phyloP scores from a whole-genome alignment of 140 eudicot genomes.

The Flaveria floridana region DNA sequence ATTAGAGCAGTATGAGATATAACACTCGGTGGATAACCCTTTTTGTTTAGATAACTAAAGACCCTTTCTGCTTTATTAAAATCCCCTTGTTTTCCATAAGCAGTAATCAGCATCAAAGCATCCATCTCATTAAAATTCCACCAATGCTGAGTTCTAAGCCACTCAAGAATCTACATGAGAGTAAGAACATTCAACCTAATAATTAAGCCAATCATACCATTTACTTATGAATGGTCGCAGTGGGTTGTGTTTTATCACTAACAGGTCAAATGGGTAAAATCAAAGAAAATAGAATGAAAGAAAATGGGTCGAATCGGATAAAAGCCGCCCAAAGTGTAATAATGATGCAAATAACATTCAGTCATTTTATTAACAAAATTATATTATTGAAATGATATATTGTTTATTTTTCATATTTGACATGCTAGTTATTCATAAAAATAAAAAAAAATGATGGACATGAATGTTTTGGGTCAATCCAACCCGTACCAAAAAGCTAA shows the following conservation, averaged over 20 bases:
- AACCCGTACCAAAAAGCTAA: not conserved
- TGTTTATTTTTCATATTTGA: not conserved
- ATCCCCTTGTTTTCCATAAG: constrained; percentile 90
- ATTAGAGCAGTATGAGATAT: constrained; percentile 91
- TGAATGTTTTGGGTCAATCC: not conserved
- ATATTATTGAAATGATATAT: not conserved
- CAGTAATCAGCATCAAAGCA: constrained; percentile 84
- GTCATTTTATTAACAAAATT: not conserved
- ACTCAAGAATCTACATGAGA: constrained; percentile 71
- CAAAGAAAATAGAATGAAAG: not conserved
- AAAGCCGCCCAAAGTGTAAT: not conserved
- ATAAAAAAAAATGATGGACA: not conserved
- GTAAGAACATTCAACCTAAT: constrained; percentile 12
- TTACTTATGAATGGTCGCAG: not conserved
- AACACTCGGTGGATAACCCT: constrained; percentile 77
- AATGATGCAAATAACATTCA: not conserved
- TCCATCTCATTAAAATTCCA: constrained; percentile 96
- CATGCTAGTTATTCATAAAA: not conserved
- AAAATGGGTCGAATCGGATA: not conserved
- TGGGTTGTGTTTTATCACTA: not conserved
- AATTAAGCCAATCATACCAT: constrained; percentile 1
- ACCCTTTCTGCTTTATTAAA: constrained; percentile 78
- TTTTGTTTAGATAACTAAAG: constrained; percentile 67
- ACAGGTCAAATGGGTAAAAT: not conserved
- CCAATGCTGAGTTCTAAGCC: constrained; percentile 96